Evolutionary conservation across 768 basidiomycete species (phyloP).

Genomic region (Lactarius vividus): DNA sequence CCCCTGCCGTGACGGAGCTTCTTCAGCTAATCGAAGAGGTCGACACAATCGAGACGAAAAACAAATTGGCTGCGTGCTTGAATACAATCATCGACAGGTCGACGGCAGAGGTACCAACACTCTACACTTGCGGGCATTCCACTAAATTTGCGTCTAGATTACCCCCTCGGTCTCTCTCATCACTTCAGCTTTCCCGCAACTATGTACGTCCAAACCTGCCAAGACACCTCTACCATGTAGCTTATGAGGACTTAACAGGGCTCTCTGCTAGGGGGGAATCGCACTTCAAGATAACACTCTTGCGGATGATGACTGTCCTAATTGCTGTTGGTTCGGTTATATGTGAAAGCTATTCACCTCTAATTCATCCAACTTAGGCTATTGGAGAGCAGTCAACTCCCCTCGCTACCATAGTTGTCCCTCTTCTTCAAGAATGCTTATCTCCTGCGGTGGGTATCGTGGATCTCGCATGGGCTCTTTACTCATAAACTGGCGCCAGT

Average conservation of each 20-base stretch:
- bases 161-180: slow-evolving; percentile 61
- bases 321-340: slow-evolving; percentile 50
- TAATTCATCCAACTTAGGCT: slow-evolving; percentile 45
- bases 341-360: neutral
- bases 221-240: slow-evolving; percentile 8
- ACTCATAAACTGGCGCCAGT: slow-evolving; percentile 39
- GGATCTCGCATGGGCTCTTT: neutral
- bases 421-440: slow-evolving; percentile 64
- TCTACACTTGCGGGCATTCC: neutral
- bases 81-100: slow-evolving; percentile 63
- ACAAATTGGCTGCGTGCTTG: slow-evolving; percentile 64
- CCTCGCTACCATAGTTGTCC: slow-evolving; percentile 54
- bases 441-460: slow-evolving; percentile 44
- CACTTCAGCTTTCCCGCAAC: slow-evolving; percentile 57
- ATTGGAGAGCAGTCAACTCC: slow-evolving; percentile 58
- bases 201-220: slow-evolving; percentile 55
- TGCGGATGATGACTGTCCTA: slow-evolving; percentile 68
- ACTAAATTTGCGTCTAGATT: slow-evolving; percentile 46
- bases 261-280: slow-evolving; percentile 61
- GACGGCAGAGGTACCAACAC: slow-evolving; percentile 35
- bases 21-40: slow-evolving; percentile 70
- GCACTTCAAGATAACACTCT: slow-evolving; percentile 66
- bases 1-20: slow-evolving; percentile 57
- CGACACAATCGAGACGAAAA: slow-evolving; percentile 74
- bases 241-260: slow-evolving; percentile 48